A percentile compares a stretch with the other conserved stretches of the same genome.
phyloP scores from a whole-genome alignment of 495 filamentous ascomycete genomes.

The Aspergillus leporis region DNA sequence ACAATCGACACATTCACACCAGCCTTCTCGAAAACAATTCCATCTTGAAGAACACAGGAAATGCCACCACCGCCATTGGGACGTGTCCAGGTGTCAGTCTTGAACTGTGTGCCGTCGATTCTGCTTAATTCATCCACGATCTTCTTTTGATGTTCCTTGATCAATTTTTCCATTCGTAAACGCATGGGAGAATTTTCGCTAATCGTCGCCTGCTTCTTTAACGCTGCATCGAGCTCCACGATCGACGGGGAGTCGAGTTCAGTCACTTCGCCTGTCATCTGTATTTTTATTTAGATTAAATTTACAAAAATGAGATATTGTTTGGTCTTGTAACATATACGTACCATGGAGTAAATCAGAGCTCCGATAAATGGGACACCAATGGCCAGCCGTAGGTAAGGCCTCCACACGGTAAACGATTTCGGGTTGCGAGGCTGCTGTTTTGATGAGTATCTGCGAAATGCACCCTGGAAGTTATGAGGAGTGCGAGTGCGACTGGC shows the following conservation, averaged over 20 bases:
- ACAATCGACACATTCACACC: conserved; percentile 94
- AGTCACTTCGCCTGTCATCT: conserved; percentile 53
- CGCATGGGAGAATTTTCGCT: conserved; percentile 85
- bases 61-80: conserved; percentile 83
- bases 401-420: conserved; percentile 48
- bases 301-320: neutral
- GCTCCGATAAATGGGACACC: conserved; percentile 62
- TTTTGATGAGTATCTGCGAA: conserved; percentile 35
- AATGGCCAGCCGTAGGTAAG: conserved; percentile 57
- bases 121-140: conserved; percentile 80
- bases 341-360: conserved; percentile 69
- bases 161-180: conserved; percentile 92
- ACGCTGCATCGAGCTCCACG: conserved; percentile 45
- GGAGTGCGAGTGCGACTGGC: conserved; percentile 24
- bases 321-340: neutral
- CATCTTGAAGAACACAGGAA: conserved; percentile 92
- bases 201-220: conserved; percentile 44
- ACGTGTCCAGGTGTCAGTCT: conserved; percentile 81
- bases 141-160: conserved; percentile 84
- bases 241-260: conserved; percentile 61
- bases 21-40: conserved; percentile 97
- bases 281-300: conserved; percentile 14
- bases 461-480: conserved; percentile 21
- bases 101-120: conserved; percentile 80
- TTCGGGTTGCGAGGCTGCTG: conserved; percentile 25